These are phyloP conservation scores for Lippia alba DNA, from an alignment of 305 asterid genomes.

Conservation along the genomic window DNA sequence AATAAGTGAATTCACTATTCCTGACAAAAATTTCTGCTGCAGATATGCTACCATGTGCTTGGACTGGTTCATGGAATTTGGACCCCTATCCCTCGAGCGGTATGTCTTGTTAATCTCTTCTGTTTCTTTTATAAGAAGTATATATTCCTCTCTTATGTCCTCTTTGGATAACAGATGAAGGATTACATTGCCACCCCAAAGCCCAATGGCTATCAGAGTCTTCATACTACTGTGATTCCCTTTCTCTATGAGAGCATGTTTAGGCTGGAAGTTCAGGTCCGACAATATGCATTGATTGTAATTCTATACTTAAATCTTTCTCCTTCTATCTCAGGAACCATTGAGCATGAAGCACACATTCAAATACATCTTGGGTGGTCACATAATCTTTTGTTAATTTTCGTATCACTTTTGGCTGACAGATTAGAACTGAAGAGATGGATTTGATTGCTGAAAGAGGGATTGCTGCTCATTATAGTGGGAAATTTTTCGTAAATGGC, in stretches of 20 bases:
- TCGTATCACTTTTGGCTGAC: slow-evolving; percentile 35
- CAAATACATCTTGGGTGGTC: not conserved
- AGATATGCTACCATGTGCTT: slow-evolving; percentile 97
- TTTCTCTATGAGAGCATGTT: slow-evolving; percentile 94
- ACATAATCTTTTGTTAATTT: not conserved
- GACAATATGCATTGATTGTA: slow-evolving; percentile 28
- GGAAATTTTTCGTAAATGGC: slow-evolving; percentile 80
- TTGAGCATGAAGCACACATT: slow-evolving; percentile 10
- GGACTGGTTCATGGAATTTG: slow-evolving; percentile 93
- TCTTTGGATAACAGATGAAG: slow-evolving; percentile 57
- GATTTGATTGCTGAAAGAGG: slow-evolving; percentile 94
- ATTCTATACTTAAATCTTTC: slow-evolving; percentile 7
- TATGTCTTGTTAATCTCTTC: slow-evolving; percentile 44
- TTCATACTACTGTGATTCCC: slow-evolving; percentile 93
- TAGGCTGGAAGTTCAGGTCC: slow-evolving; percentile 92
- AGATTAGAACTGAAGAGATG: slow-evolving; percentile 96
- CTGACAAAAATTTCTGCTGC: slow-evolving; percentile 35
- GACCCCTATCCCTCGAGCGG: slow-evolving; percentile 96
- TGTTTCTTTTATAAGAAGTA: not conserved
- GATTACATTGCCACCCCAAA: slow-evolving; percentile 89
- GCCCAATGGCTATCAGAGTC: slow-evolving; percentile 96
- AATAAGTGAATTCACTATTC: slow-evolving; percentile 15
- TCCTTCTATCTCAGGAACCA: slow-evolving; percentile 8
- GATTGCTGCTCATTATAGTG: slow-evolving; percentile 93
- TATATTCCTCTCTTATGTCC: slow-evolving; percentile 21